Base-by-base conservation (phyloP, 352 stramenopile genomes). In the Globisporangium apiculatum region DNA sequence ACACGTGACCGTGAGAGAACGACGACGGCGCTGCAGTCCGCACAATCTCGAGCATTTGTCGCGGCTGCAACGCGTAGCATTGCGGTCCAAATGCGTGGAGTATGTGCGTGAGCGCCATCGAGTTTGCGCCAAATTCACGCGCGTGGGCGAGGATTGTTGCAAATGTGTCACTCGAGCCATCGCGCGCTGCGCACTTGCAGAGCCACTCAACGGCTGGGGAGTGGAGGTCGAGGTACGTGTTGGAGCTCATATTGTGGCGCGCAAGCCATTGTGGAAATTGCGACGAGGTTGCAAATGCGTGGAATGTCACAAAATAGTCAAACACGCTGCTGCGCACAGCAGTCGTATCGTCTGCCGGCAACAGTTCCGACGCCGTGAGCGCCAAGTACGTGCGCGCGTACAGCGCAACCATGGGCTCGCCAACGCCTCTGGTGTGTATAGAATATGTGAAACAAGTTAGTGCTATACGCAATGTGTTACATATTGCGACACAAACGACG, bases 81-180 rank as follows among this genome's bases (percentile, higher is more conserved):
- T 69, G 60, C 0, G 75, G 67, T 12, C 75, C 69, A 66, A 97
- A 96, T 24, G 70, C 69, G 46, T 91, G 75, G 17, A 86, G 84
- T 8, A 97, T 68, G 57, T 96, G 86, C 58, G 91, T 87, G 1
- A 97, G 70, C 45, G 96, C 81, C 85, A 96, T 96, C n/a, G 86
- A 83, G 60, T 83, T 94, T 51, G 85, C 75, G 5, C 74, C 89
- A 60, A 89, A 92, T 48, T 94, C 70, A 35, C 83, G 75, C 57
- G 94, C 96, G 50, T 96, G 83, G 5, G 75, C 72, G 45, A 97
- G 31, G 6, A 96, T 57, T 14, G 72, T 67, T 31, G 89, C 76
- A 42, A 91, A 91, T 1, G 77, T 71, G 7, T 78, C 67, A 12
- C 69, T 65, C 37, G 71, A 37, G 65, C 51, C 36, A 48, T 64